Evolutionary conservation across 2,329 filamentous ascomycete genomes (phyloP).

Genomic region (Phialophora verrucosa): DNA sequence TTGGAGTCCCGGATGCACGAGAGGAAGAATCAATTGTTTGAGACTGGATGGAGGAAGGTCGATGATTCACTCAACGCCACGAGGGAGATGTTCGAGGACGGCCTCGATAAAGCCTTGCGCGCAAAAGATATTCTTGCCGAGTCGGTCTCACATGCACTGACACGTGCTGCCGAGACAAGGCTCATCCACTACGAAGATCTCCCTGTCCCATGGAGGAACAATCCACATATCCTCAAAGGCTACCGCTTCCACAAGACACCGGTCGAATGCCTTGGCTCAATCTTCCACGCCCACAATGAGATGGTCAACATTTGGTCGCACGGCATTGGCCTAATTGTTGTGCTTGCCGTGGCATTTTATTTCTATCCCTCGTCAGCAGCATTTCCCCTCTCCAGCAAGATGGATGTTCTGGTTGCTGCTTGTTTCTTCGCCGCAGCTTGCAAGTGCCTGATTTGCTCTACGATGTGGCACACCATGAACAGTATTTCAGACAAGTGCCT

Average conservation of each 20-base stretch:
- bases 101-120: slow-evolving; percentile 79
- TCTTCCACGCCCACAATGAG: slow-evolving; percentile 88
- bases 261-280: slow-evolving; percentile 82
- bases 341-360: slow-evolving; percentile 89
- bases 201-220: slow-evolving; percentile 89
- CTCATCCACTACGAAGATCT: slow-evolving; percentile 89
- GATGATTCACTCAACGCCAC: slow-evolving; percentile 79
- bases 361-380: slow-evolving; percentile 90
- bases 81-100: slow-evolving; percentile 77
- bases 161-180: slow-evolving; percentile 76
- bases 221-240: slow-evolving; percentile 87
- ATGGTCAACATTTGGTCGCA: slow-evolving; percentile 98
- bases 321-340: slow-evolving; percentile 82
- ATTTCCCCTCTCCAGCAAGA: slow-evolving; percentile 83
- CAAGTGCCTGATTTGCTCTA: slow-evolving; percentile 93
- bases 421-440: slow-evolving; percentile 96
- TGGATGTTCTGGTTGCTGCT: slow-evolving; percentile 87
- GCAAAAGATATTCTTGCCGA: slow-evolving; percentile 83
- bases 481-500: slow-evolving; percentile 87
- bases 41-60: slow-evolving; percentile 77
- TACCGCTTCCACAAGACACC: slow-evolving; percentile 96
- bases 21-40: slow-evolving; percentile 77
- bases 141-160: slow-evolving; percentile 78
- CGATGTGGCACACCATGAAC: slow-evolving; percentile 99
- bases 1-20: slow-evolving; percentile 83